Conservation (phyloP, 176 grass and related monocot species). For the Carex pumila region DNA sequence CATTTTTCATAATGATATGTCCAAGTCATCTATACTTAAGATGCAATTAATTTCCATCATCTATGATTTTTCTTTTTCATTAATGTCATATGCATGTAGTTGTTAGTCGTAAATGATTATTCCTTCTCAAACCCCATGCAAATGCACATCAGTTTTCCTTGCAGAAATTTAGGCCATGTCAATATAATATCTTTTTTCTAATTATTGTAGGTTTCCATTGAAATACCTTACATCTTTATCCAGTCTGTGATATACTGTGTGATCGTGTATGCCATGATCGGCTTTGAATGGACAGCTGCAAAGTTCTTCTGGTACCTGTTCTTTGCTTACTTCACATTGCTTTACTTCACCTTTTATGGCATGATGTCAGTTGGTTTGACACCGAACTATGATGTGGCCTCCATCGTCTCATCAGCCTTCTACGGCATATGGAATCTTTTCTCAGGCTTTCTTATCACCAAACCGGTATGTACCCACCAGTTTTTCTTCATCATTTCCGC, state of each 20-base stretch:
- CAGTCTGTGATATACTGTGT: conserved; percentile 53
- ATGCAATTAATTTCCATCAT: background rate
- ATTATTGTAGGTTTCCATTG: conserved; percentile 61
- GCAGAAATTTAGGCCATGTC: background rate
- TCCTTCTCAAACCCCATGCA: background rate
- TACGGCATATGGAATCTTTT: conserved; percentile 82
- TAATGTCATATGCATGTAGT: background rate
- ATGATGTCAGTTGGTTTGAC: conserved; percentile 90
- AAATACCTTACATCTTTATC: conserved; percentile 61
- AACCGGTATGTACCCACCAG: conserved; percentile 35
- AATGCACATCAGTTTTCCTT: background rate
- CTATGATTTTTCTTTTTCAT: background rate
- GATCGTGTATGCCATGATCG: conserved; percentile 90
- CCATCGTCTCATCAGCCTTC: conserved; percentile 61
- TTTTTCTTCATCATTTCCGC: background rate
- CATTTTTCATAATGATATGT: background rate
- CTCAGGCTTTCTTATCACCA: conserved; percentile 65
- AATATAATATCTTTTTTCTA: background rate
- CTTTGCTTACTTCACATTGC: conserved; percentile 88
- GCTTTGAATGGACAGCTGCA: conserved; percentile 62
- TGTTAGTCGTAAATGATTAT: background rate
- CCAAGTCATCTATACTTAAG: background rate
- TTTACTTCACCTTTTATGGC: conserved; percentile 97
- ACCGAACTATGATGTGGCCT: conserved; percentile 59
- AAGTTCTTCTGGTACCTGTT: conserved; percentile 92